phyloP scores from a whole-genome alignment of 108 stramenopile species.

The Stephanodiscus minutulus region DNA sequence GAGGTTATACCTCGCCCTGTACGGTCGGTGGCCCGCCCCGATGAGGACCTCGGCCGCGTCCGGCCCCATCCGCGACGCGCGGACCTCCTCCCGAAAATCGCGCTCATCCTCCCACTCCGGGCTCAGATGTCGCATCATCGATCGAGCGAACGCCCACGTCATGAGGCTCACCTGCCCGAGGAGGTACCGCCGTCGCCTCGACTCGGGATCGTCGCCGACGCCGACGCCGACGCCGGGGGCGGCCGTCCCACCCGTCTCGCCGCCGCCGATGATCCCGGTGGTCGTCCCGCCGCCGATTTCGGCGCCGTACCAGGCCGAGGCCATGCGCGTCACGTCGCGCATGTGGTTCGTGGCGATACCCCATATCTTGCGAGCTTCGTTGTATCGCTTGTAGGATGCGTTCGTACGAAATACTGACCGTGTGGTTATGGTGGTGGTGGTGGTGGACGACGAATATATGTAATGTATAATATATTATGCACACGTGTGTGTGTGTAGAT shows the following conservation, averaged over 20 bases:
- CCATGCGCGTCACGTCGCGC: conserved; percentile 64
- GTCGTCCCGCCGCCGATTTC: conserved; percentile 18
- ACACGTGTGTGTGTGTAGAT: too few relatives aligned
- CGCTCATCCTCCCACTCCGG: conserved; percentile 63
- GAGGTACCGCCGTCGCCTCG: conserved; percentile 48
- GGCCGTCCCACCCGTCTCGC: conserved; percentile 20
- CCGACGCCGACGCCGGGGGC: conserved; percentile 8
- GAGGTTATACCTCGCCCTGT: conserved; percentile 63
- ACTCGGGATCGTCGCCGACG: conserved; percentile 11
- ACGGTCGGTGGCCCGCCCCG: conserved; percentile 60
- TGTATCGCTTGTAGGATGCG: conserved; percentile 64
- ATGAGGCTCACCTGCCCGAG: conserved; percentile 49
- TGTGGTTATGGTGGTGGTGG: too few relatives aligned
- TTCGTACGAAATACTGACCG: conserved; percentile 80
- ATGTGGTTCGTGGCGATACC: conserved; percentile 75
- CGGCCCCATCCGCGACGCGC: conserved; percentile 41
- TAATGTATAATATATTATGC: too few relatives aligned
- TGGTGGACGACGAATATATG: too few relatives aligned
- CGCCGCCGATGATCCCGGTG: conserved; percentile 6
- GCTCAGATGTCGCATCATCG: conserved; percentile 67
- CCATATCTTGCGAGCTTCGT: conserved; percentile 76
- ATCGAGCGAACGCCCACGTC: conserved; percentile 71
- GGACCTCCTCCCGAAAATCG: conserved; percentile 49
- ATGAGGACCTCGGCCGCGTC: conserved; percentile 60
- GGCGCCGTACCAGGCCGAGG: conserved; percentile 53